Conservation (phyloP, 1,139 yeast species). For the Blastobotrys proliferans region DNA sequence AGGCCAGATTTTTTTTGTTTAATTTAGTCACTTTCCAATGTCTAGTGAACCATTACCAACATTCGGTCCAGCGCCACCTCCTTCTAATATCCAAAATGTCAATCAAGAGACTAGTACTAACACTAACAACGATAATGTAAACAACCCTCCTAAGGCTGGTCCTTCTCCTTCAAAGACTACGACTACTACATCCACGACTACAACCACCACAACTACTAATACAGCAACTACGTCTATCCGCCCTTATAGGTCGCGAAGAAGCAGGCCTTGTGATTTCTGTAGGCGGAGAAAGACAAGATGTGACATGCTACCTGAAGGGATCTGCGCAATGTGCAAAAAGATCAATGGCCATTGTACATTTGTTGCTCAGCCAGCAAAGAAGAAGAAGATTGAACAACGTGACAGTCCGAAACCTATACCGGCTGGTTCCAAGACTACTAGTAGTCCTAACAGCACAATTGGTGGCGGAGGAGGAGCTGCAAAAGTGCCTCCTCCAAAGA, state of each 20-base stretch:
- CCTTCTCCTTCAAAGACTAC: background rate
- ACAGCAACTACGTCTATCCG: conserved; percentile 9
- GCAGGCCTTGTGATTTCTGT: conserved; percentile 30
- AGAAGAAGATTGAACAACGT: conserved; percentile 14
- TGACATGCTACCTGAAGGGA: conserved; percentile 21
- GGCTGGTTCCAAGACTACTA: background rate
- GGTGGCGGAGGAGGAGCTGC: background rate
- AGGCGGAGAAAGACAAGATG: conserved; percentile 30
- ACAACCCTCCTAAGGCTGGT: background rate
- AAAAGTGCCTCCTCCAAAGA: conserved; percentile 4
- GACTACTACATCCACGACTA: background rate
- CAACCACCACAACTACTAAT: background rate
- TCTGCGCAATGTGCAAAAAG: conserved; percentile 27
- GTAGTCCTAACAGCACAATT: background rate
- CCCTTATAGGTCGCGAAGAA: conserved; percentile 18
- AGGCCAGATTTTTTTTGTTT: background rate
- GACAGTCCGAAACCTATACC: conserved; percentile 11
- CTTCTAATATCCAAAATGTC: background rate
- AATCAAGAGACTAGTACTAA: background rate
- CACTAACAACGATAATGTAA: background rate
- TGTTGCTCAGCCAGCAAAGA: conserved; percentile 23
- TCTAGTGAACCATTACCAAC: conserved; percentile 6
- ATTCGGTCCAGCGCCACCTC: conserved; percentile 11
- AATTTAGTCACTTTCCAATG: conserved; percentile 3
- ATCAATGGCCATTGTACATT: conserved; percentile 24